These are phyloP conservation scores for Cenococcum geophilum DNA, from an alignment of 495 filamentous ascomycete species.

Conservation along the genomic window DNA sequence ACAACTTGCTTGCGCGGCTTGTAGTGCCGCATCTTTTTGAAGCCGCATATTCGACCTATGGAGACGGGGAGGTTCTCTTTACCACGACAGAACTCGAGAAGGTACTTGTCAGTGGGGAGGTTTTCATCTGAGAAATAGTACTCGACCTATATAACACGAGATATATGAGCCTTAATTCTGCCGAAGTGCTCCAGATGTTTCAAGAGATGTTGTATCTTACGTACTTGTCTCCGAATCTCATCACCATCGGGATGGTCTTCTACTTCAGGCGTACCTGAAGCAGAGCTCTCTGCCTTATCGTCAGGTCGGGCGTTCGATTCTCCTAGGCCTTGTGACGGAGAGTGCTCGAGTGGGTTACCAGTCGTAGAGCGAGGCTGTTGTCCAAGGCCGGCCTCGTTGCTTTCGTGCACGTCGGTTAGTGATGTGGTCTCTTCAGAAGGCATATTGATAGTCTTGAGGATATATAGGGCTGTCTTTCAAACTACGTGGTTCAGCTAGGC, in stretches of 20 bases:
- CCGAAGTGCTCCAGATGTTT: not conserved
- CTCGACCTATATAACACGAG: constrained; percentile 31
- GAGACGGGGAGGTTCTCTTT: constrained; percentile 35
- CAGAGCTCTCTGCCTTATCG: not conserved
- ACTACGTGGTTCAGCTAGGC: too few species aligned
- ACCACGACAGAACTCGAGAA: constrained; percentile 33
- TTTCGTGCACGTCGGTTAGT: too few species aligned
- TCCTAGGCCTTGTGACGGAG: too few species aligned
- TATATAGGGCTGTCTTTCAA: too few species aligned
- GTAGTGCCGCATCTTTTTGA: constrained; percentile 37
- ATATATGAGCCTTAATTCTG: not conserved
- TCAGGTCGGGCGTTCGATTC: too few species aligned
- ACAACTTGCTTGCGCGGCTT: constrained; percentile 28
- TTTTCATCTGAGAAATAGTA: constrained; percentile 44
- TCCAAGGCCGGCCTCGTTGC: too few species aligned
- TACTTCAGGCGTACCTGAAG: not conserved
- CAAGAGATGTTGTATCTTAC: not conserved
- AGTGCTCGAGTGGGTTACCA: too few species aligned
- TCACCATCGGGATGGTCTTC: constrained; percentile 1
- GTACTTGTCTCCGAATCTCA: not conserved
- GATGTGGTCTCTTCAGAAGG: too few species aligned
- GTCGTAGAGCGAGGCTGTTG: too few species aligned
- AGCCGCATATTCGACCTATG: constrained; percentile 34
- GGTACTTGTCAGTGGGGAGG: constrained; percentile 33
- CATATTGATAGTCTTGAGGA: too few species aligned